Conservation (phyloP, 495 filamentous ascomycete species). For the Hypoxylon crocopeplum region DNA sequence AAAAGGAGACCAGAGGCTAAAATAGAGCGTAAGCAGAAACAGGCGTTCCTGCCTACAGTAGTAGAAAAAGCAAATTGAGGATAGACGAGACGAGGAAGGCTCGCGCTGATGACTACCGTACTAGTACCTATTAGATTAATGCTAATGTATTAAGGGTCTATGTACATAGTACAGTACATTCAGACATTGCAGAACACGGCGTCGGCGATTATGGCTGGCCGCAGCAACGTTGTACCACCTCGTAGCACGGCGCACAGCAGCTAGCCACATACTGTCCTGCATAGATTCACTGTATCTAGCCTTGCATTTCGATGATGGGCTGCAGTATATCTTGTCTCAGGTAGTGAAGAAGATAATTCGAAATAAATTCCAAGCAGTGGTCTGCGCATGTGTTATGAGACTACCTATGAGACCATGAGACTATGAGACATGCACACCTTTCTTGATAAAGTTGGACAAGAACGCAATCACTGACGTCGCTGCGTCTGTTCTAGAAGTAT, state of each 20-base stretch:
- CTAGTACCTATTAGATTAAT: background rate
- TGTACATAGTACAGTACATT: background rate
- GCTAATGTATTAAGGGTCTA: conserved; percentile 1
- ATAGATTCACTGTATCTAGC: too few relatives aligned
- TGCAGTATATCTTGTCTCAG: too few relatives aligned
- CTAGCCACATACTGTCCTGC: conserved; percentile 4
- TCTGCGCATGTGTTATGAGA: too few relatives aligned
- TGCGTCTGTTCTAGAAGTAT: too few relatives aligned
- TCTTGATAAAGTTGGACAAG: too few relatives aligned
- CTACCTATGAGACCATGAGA: too few relatives aligned
- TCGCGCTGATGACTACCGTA: conserved; percentile 18
- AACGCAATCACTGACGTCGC: conserved; percentile 7
- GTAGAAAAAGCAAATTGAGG: conserved; percentile 28
- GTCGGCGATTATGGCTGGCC: conserved; percentile 31
- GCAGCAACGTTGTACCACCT: conserved; percentile 30
- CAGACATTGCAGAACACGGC: conserved; percentile 2
- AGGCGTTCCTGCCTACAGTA: too few relatives aligned
- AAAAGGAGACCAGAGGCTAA: conserved; percentile 22
- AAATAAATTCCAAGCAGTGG: too few relatives aligned
- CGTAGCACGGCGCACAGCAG: conserved; percentile 32
- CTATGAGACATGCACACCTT: too few relatives aligned
- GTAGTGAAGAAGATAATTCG: too few relatives aligned
- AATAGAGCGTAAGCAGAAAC: conserved; percentile 11
- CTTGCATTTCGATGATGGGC: too few relatives aligned
- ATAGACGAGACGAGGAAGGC: conserved; percentile 26